phyloP scores from a whole-genome alignment of 768 basidiomycete genomes.

The Podaxis carcinomalis region DNA sequence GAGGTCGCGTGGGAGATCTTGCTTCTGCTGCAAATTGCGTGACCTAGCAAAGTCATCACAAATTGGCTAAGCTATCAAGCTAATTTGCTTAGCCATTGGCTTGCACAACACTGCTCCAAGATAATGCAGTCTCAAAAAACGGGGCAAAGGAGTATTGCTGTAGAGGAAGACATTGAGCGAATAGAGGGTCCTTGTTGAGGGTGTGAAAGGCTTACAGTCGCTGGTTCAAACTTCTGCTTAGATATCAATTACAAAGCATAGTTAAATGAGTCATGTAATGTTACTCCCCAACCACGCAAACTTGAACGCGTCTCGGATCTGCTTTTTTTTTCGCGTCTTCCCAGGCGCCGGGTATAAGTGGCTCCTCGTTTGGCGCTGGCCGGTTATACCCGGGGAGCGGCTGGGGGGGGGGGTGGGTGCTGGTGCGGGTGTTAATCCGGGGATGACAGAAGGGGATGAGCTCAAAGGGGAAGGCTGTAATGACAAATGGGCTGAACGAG shows the following conservation, averaged over 20 bases:
- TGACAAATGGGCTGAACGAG: neutral
- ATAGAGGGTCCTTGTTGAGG: neutral
- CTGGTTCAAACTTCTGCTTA: conserved; percentile 37
- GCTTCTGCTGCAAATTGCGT: too few relatives aligned
- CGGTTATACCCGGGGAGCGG: neutral
- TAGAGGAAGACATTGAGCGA: neutral
- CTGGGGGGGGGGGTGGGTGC: neutral
- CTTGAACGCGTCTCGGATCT: conserved; percentile 50
- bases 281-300: conserved; percentile 56
- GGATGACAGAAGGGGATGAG: neutral
- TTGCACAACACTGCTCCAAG: too few relatives aligned
- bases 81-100: too few relatives aligned
- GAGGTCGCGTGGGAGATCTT: too few relatives aligned
- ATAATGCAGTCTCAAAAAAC: conserved; percentile 72
- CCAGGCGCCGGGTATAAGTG: conserved; percentile 26
- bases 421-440: neutral
- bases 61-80: too few relatives aligned
- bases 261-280: conserved; percentile 70
- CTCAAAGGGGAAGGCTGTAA: neutral
- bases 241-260: conserved; percentile 48
- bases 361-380: neutral
- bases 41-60: too few relatives aligned
- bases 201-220: conserved; percentile 20
- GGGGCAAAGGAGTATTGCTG: conserved; percentile 33
- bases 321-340: conserved; percentile 33